Percentiles rank a stretch among this genome's conserved stretches.
Evolutionary conservation across 2,329 filamentous ascomycete species (phyloP).

Genomic region (Colletotrichum salicis): DNA sequence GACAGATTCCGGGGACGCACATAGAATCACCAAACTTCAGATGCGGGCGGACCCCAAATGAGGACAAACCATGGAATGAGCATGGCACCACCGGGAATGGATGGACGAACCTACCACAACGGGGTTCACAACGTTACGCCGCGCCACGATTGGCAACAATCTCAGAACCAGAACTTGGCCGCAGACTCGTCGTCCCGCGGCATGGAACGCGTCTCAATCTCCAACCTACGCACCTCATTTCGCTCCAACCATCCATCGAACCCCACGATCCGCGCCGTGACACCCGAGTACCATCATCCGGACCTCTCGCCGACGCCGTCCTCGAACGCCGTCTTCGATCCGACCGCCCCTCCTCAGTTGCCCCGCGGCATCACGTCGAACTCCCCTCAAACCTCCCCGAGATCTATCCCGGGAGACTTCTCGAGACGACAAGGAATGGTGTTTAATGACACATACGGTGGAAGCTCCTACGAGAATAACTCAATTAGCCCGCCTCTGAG

Average conservation of each 20-base stretch:
- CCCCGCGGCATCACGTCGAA: constrained; percentile 47
- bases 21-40: constrained; percentile 13
- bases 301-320: constrained; percentile 20
- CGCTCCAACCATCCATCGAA: constrained; percentile 45
- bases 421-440: constrained; percentile 68
- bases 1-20: constrained; percentile 2
- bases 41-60: constrained; percentile 42
- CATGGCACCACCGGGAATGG: constrained; percentile 58
- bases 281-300: constrained; percentile 62
- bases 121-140: constrained; percentile 49
- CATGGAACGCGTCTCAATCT: constrained; percentile 49
- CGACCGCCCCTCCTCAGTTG: constrained; percentile 31
- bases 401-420: constrained; percentile 57
- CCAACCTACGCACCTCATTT: constrained; percentile 48
- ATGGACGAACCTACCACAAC: constrained; percentile 52
- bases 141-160: constrained; percentile 46
- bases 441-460: constrained; percentile 66
- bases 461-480: constrained; percentile 58
- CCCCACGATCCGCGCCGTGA: constrained; percentile 71
- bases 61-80: constrained; percentile 57
- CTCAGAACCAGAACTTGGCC: constrained; percentile 39
- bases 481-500: constrained; percentile 49
- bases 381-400: constrained; percentile 59
- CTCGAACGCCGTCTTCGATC: constrained; percentile 24
- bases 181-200: constrained; percentile 35